A percentile compares a stretch with the other conserved stretches of the same genome.
phyloP scores from a whole-genome alignment of 2,329 filamentous ascomycete species.

The Furcasterigmium sp. region DNA sequence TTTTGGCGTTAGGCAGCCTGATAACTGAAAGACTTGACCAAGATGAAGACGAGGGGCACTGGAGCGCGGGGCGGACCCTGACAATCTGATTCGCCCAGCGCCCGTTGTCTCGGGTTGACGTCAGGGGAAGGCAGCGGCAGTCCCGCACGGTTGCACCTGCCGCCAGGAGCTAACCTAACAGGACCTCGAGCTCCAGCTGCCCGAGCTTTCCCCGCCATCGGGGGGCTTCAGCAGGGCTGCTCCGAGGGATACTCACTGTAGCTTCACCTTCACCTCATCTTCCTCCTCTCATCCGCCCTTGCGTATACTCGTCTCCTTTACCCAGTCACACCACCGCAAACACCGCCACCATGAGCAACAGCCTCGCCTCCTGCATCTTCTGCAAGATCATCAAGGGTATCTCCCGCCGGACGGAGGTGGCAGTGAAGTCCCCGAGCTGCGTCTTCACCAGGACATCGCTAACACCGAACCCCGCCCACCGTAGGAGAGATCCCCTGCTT shows the following conservation, averaged over 20 bases:
- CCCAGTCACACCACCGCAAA: conserved; percentile 1
- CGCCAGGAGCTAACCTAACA: too few relatives aligned
- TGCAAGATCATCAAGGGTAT: conserved; percentile 95
- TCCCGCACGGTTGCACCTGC: too few relatives aligned
- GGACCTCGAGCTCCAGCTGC: too few relatives aligned
- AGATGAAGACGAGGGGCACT: too few relatives aligned
- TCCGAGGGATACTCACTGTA: too few relatives aligned
- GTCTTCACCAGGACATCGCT: background rate
- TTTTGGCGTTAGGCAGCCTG: too few relatives aligned
- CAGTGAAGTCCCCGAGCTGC: too few relatives aligned
- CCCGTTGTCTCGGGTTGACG: background rate
- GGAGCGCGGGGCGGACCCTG: background rate
- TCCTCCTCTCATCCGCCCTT: background rate
- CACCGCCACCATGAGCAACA: conserved; percentile 21
- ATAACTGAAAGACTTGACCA: too few relatives aligned
- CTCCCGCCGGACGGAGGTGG: conserved; percentile 6
- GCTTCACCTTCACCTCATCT: conserved; percentile 1
- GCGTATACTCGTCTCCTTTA: background rate
- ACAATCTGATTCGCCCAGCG: background rate
- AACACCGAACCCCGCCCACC: background rate
- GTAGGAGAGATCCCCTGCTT: conserved; percentile 91
- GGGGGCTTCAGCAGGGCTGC: too few relatives aligned
- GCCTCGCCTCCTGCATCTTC: conserved; percentile 78
- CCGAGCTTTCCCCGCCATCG: background rate
- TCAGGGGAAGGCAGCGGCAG: background rate